Evolutionary conservation across 139 green algal genomes (phyloP).

Genomic region (Chlorella sp.): DNA sequence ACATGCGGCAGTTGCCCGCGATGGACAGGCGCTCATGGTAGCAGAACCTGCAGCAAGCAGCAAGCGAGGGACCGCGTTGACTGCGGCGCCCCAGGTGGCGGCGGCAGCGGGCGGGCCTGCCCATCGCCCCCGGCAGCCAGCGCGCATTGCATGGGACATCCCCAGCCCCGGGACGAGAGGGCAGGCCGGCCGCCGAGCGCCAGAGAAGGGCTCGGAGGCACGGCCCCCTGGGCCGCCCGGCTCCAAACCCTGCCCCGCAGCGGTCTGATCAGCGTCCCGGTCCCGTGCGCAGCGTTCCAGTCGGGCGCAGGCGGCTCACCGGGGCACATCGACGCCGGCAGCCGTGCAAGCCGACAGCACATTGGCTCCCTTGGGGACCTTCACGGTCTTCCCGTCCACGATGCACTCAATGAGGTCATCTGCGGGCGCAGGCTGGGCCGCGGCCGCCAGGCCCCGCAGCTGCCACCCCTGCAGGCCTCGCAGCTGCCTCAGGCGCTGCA

Average conservation of each 20-base stretch:
- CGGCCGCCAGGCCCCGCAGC: conserved; percentile 3
- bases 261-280: too few species aligned
- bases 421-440: conserved; percentile 42
- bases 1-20: conserved; percentile 99
- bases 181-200: too few species aligned
- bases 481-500: conserved; percentile 30
- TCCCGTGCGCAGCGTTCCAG: too few species aligned
- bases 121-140: too few species aligned
- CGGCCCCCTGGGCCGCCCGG: too few species aligned
- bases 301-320: too few species aligned
- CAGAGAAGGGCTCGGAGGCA: too few species aligned
- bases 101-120: too few species aligned
- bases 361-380: conserved; percentile 87
- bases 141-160: too few species aligned
- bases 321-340: conserved; percentile 83
- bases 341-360: conserved; percentile 97
- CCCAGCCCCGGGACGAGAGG: too few species aligned
- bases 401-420: conserved; percentile 84
- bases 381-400: conserved; percentile 87
- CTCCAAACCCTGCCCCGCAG: conserved; percentile 10
- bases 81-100: too few species aligned
- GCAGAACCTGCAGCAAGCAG: conserved; percentile 88
- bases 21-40: conserved; percentile 99
- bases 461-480: not conserved
- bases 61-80: too few species aligned